Conservation (phyloP, 208 protist genomes). For the Trypanosomatidae sp. region DNA sequence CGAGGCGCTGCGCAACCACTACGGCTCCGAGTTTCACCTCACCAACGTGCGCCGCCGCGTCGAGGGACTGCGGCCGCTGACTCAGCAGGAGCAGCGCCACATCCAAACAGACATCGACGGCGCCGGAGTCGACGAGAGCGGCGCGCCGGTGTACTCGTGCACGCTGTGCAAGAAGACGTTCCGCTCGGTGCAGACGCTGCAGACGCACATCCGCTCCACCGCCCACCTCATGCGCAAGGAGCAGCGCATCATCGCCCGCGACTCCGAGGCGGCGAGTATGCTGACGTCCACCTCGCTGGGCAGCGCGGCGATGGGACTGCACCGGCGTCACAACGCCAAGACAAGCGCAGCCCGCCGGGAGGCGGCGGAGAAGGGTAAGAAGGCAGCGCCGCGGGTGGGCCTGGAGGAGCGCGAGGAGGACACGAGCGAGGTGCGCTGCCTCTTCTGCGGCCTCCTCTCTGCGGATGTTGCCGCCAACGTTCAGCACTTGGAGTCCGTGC, state of each 20-base stretch:
- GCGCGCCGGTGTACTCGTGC: conserved; percentile 73
- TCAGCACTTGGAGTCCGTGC: conserved; percentile 55
- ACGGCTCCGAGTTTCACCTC: conserved; percentile 77
- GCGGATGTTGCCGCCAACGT: conserved; percentile 52
- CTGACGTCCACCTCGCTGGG: conserved; percentile 82
- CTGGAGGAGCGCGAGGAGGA: conserved; percentile 81
- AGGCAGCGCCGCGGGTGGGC: conserved; percentile 42
- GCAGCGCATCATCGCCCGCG: conserved; percentile 84
- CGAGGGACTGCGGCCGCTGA: conserved; percentile 71
- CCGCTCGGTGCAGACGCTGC: conserved; percentile 86
- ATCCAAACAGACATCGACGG: conserved; percentile 21
- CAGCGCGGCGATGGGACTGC: conserved; percentile 85
- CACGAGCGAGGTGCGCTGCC: conserved; percentile 68
- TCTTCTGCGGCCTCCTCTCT: conserved; percentile 78
- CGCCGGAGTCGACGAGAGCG: conserved; percentile 30
- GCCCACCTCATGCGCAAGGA: conserved; percentile 91
- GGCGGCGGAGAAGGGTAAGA: conserved; percentile 10
- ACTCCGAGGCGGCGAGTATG: conserved; percentile 81
- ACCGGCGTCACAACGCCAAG: conserved; percentile 88
- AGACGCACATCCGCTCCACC: conserved; percentile 91
- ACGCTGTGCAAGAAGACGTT: conserved; percentile 92
- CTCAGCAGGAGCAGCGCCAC: conserved; percentile 52
- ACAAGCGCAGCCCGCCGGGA: conserved; percentile 10
- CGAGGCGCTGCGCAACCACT: conserved; percentile 67
- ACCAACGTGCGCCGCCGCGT: conserved; percentile 86